Base-by-base conservation (phyloP, 208 protist species). In the Leishmania mexicana region DNA sequence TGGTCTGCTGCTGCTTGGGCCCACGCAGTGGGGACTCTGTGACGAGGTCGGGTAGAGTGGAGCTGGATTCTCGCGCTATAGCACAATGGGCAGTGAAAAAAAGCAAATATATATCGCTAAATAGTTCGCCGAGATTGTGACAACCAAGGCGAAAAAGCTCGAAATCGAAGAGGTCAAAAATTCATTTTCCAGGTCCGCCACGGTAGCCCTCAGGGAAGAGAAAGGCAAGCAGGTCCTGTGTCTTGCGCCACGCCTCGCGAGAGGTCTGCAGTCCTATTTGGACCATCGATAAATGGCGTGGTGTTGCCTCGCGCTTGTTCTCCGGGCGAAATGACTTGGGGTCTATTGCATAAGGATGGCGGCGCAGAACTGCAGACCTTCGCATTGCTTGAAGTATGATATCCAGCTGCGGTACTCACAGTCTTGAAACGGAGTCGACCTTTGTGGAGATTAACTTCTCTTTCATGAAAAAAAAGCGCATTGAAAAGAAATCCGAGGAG, bases 261-360 rank as follows among this genome's bases (percentile, higher is more conserved):
- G 71, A 79, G 35, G 72, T 84, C 53, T 83, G 76, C 0, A 72
- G 42, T 54, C 74, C 71, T 15, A 89, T 62, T 40, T 84, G 60
- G 19, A 53, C 47, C 6, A 83, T 53, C 2, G 78, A 83, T 13
- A 88, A 19, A 42, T 82, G 47, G 72, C 84, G 51, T 72, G 81
- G 76, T 64, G 65, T 76, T 62, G 67, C 79, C 76, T 82, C 77
- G 17, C 68, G 67, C 40, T 75, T 87, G 58, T 72, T 78, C 60
- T 81, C 84, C 75, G 45, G 53, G 40, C 74, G 68, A 35, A 92
- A 65, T 21, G 83, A 31, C 70, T 85, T 83, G 4, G 83, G 38
- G 76, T 94, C 87, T 54, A 94, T 91, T 11, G 85, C 87, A 79
- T 94, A 94, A 7, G 90, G 88, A 71, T 94, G 90, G 4, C 83